Conservation (phyloP, 768 basidiomycete species). For the Steccherinum ochraceum region DNA sequence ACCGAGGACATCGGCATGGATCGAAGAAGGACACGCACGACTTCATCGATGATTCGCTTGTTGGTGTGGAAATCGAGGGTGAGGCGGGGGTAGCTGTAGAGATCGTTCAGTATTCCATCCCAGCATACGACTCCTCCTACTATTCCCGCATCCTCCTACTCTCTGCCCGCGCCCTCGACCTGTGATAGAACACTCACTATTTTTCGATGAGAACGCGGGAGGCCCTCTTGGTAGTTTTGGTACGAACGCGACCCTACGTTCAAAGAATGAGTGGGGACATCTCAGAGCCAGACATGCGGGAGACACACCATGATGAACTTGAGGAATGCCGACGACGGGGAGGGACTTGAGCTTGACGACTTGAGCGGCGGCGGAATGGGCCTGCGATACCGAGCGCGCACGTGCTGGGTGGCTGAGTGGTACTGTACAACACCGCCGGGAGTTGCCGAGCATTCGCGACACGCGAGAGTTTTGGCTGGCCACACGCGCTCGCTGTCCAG, state of each 20-base stretch:
- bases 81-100: conserved; percentile 89
- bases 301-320: conserved; percentile 9
- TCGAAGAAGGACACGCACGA: conserved; percentile 45
- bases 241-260: conserved; percentile 92
- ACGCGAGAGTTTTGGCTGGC: not conserved
- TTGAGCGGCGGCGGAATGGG: conserved; percentile 12
- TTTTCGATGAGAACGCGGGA: conserved; percentile 99
- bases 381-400: conserved; percentile 10
- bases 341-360: conserved; percentile 19
- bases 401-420: conserved; percentile 25
- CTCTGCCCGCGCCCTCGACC: not conserved
- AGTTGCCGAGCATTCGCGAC: conserved; percentile 7
- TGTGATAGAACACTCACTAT: conserved; percentile 58
- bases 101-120: conserved; percentile 11
- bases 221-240: conserved; percentile 99
- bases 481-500: too few species aligned
- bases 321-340: conserved; percentile 21
- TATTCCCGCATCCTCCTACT: not conserved
- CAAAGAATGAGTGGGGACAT: not conserved
- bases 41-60: conserved; percentile 98
- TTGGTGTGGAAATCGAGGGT: conserved; percentile 99
- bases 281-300: conserved; percentile 32
- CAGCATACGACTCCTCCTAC: not conserved
- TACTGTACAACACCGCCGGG: conserved; percentile 29
- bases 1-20: not conserved